Evolutionary conservation across 106 monocot genomes (phyloP).

Genomic region (Dendrobium nobile): DNA sequence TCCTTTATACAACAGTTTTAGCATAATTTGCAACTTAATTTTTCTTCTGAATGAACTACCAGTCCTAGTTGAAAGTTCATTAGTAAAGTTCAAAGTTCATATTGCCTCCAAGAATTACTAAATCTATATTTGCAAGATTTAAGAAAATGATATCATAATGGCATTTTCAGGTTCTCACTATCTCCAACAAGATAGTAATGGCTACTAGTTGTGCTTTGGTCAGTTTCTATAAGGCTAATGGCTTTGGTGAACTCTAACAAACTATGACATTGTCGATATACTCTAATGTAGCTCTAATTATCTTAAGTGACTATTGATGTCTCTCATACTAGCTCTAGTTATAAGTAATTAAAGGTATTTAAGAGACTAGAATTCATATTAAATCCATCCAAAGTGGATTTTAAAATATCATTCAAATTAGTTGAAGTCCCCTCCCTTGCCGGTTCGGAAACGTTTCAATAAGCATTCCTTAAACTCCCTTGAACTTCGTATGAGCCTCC

Average conservation of each 20-base stretch:
- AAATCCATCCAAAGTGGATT: too few species aligned
- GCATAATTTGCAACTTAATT: neutral
- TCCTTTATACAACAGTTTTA: neutral
- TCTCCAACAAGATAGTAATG: neutral
- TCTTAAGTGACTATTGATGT: too few species aligned
- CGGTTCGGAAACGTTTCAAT: too few species aligned
- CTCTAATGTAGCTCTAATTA: neutral
- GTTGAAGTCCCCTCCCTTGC: too few species aligned
- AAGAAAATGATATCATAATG: neutral
- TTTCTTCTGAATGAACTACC: neutral
- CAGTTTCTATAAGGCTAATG: neutral
- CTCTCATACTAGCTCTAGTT: too few species aligned
- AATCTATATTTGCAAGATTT: neutral
- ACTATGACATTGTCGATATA: neutral
- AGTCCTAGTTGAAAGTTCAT: neutral
- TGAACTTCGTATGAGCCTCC: too few species aligned
- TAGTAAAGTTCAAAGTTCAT: too few species aligned
- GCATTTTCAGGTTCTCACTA: neutral
- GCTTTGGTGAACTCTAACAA: neutral
- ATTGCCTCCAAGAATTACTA: too few species aligned
- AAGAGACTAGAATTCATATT: too few species aligned
- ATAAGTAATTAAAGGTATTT: too few species aligned
- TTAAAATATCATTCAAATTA: too few species aligned
- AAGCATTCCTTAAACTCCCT: too few species aligned
- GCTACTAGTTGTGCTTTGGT: neutral